phyloP scores from a whole-genome alignment of 2,329 filamentous ascomycete species.

The Talaromyces islandicus region DNA sequence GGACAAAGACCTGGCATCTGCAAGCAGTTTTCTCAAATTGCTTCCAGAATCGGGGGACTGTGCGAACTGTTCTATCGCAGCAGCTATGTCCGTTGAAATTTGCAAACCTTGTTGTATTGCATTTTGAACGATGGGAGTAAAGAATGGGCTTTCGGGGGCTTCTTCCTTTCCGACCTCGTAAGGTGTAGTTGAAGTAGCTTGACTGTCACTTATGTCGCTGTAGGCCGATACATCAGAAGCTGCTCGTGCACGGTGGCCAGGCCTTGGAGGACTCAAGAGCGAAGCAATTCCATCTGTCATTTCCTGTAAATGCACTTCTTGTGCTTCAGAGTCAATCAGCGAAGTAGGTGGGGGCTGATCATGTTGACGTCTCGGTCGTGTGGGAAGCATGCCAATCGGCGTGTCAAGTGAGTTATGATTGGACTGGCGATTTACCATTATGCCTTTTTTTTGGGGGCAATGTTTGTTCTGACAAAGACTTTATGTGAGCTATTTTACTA shows the following conservation, averaged over 20 bases:
- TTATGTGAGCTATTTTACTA: too few relatives aligned
- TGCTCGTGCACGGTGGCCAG: neutral
- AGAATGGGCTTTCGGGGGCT: neutral
- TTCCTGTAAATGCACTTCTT: too few relatives aligned
- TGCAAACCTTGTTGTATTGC: neutral
- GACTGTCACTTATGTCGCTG: neutral
- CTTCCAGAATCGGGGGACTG: neutral
- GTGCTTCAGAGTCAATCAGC: neutral
- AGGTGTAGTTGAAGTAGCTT: neutral
- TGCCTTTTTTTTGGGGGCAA: neutral
- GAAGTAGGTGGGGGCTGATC: neutral
- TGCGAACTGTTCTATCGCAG: neutral
- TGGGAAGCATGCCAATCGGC: neutral
- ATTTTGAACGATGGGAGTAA: neutral
- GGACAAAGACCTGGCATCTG: neutral
- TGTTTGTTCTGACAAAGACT: too few relatives aligned
- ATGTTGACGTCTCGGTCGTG: neutral
- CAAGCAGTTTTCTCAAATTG: neutral
- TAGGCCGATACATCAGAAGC: neutral
- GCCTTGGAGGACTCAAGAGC: neutral
- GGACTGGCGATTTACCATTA: neutral
- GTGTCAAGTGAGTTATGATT: neutral
- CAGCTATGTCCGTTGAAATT: neutral
- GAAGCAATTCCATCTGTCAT: too few relatives aligned
- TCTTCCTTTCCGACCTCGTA: conserved; percentile 1